Base-by-base conservation (phyloP, 495 filamentous ascomycete genomes). In the Viridothelium virens region DNA sequence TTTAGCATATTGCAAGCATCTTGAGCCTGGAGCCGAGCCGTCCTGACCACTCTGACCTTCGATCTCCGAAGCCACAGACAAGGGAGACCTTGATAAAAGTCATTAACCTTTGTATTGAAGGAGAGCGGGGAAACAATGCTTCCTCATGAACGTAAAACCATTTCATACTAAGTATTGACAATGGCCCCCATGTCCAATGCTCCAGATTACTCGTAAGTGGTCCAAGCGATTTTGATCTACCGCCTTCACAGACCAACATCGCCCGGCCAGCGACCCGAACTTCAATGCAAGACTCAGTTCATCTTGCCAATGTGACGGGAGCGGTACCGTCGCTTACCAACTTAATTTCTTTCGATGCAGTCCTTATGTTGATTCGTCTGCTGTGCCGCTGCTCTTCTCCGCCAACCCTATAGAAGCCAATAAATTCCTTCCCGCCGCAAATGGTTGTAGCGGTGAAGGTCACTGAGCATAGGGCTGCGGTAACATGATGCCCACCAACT, bases 221-320 rank as follows among this genome's bases (percentile, higher is more conserved):
- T 53, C 48, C n/a, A 53, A 53, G 48, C 48, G 48, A n/a, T n/a
- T 25, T 53, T 53, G 48, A 53, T 53, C 48, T 53, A 53, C 48
- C n/a, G 18, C 48, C 48, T 53, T n/a, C 48, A 53, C 48, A 53
- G n/a, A 14, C 48, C 48, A 53, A 53, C 48, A 25, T 53, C n/a
- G 48, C 11, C n/a, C 1, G n/a, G 48, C 48, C 48, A 18, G 12
- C 1, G 5, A 14, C 11, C 48, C 48, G n/a, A 18, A 11, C 48
- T 53, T 25, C 48, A 53, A 53, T 53, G 48, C n/a, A 53, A 53
- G 12, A 14, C 48, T 53, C n/a, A 53, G 18, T 18, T n/a, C n/a
- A 53, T 53, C 12, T 14, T 53, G 10, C 5, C 48, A 18, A 2
- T 5, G 18, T 7, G 6, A 44, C 41, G 41, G 25, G 25, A 25